Base-by-base conservation (phyloP, 768 basidiomycete genomes). In the Boletus sp. region DNA sequence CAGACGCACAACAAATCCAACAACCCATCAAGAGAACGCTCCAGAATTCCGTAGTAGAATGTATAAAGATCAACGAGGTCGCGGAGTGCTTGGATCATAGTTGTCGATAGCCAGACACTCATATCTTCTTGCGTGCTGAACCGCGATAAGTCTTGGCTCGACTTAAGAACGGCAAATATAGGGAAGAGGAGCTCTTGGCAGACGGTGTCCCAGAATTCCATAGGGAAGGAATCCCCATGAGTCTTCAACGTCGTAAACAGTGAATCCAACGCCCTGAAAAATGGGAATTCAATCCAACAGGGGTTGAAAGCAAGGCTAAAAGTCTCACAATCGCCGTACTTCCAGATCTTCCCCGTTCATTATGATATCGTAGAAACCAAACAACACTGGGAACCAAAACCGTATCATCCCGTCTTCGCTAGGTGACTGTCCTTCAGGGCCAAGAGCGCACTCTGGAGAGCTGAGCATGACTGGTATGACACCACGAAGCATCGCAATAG, bases 311-410 rank as follows among this genome's bases (percentile, higher is more conserved):
- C 5, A 18, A 14, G 37, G 36, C 37, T 41, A n/a, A 33, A 51
- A 52, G 12, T 79, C 93, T 76, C 69, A 99, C 97, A 98, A 73
- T 68, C 95, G 83, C 64, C 97, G 86, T 51, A 99, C 94, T 82
- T 99, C 97, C 29, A 99, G 77, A 67, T 99, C 97, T 71, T 98
- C 97, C 17, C 94, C 97, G 59, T 97, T 98, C 96, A 99, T 98
- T 70, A 99, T 96, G 53, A 99, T 96, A 71, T 98, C 97, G 73
- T 95, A 98, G 77, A 98, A 98, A n/a, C 91, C 90, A 68, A 98
- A 96, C 37, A 98, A 78, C 2, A 93, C 86, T 0, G 97, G 97
- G 77, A 91, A 94, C 97, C 97, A 99, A 73, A 88, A 98, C 64
- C 87, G 89, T 74, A 98, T 89, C 91, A 94, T 95, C 30, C 83